Evolutionary conservation across 2,329 filamentous ascomycete genomes (phyloP), one percentile per base, ranked within the genome.

Genomic region (Aspergillus viridinutans): DNA sequence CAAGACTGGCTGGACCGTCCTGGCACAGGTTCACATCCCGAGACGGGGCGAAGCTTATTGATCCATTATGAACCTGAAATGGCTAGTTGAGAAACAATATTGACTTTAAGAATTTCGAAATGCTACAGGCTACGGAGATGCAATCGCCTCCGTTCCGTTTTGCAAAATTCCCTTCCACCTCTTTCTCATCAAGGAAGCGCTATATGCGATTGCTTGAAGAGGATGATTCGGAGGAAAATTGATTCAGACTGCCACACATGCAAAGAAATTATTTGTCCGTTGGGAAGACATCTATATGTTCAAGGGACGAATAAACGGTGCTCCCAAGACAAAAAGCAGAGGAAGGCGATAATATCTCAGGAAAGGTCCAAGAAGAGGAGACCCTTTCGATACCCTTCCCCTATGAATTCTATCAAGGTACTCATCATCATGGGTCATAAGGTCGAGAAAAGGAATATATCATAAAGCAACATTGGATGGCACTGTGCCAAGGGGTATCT

Each of bases 131-230:
- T 50, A 47, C 54, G 56, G 53, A 57, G 59, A 52, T 52, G 42
- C 45, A 38, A 25, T 49, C 42, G 47, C 60, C 58, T 49, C 55
- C 54, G 35, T 49, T 56, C 55, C 55, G 52, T 52, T 64, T 54
- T 58, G 42, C 57, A 56, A 49, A 42, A 62, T 53, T 58, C 54
- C 54, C 56, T 65, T 59, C 58, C 62, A 62, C 60, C 55, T 65
- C 67, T 65, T 73, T 72, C 72, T 74, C 72, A 74, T 60, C 66
- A 68, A 69, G 64, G 58, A 59, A 59, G 59, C 67, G 69, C 71
- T 74, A 72, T 53, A 72, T 59, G 72, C 67, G 68, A 55, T 58
- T 71, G 63, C 62, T 73, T 72, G 67, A 70, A 73, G 72, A 74
- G 72, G 72, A 72, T 55, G 52, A 40, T 28, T 21, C 8, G 23